Conservation (phyloP, 1,284 basidiomycete genomes). For the Takashimella tepidaria region DNA sequence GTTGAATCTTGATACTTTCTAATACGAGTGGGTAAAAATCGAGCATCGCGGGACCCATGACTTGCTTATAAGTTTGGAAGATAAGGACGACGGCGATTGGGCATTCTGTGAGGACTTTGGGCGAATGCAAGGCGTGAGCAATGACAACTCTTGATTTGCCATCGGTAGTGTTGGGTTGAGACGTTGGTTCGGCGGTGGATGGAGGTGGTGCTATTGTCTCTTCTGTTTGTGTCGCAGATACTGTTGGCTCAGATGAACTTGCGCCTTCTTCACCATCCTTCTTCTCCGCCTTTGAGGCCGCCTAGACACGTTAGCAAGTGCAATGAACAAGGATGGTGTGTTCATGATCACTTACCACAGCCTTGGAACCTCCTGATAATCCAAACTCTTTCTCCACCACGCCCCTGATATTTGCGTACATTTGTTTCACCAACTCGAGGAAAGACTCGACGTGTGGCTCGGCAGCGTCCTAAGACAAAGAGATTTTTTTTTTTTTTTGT, state of each 20-base stretch:
- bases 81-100: conserved; percentile 89
- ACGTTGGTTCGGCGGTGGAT: conserved; percentile 10
- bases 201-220: conserved; percentile 14
- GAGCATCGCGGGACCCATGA: conserved; percentile 63
- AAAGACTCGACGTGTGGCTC: conserved; percentile 78
- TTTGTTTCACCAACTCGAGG: conserved; percentile 65
- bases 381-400: conserved; percentile 72
- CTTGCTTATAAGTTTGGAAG: conserved; percentile 70
- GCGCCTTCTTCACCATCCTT: background rate
- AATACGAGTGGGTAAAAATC: conserved; percentile 71
- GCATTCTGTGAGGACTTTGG: conserved; percentile 93
- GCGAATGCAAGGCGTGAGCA: conserved; percentile 62
- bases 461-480: conserved; percentile 61
- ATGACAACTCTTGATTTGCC: conserved; percentile 4
- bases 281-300: background rate
- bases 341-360: conserved; percentile 24
- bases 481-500: too few relatives aligned
- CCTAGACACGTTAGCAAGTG: conserved; percentile 7
- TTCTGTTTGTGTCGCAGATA: conserved; percentile 19
- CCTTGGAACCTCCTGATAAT: conserved; percentile 17
- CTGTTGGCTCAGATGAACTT: background rate
- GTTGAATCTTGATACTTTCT: conserved; percentile 66
- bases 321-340: background rate
- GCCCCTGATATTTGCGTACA: conserved; percentile 69
- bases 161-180: conserved; percentile 7